phyloP scores from a whole-genome alignment of 345 rosid species.

The Brassica napus region DNA sequence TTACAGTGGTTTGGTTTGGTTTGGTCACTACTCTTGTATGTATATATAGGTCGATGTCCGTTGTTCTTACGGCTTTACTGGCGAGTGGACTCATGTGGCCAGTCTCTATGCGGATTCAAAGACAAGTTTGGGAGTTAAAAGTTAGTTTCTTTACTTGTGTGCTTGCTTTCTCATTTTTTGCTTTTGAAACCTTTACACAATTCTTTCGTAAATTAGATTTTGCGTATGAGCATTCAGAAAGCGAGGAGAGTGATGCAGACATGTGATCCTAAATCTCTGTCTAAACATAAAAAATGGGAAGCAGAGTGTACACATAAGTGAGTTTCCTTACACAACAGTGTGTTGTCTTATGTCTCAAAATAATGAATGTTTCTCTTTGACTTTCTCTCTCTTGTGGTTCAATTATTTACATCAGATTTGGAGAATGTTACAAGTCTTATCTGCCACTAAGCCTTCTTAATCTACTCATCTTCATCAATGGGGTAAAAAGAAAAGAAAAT shows the following conservation, averaged over 20 bases:
- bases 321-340: slow-evolving; percentile 2
- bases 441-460: slow-evolving; percentile 41
- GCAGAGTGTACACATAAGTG: not conserved
- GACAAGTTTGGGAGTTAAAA: slow-evolving; percentile 18
- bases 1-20: not conserved
- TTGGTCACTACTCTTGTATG: slow-evolving; percentile 3
- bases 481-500: slow-evolving; percentile 37
- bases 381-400: not conserved
- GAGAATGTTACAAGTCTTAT: slow-evolving; percentile 37
- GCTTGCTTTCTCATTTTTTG: not conserved
- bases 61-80: slow-evolving; percentile 42
- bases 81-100: slow-evolving; percentile 38
- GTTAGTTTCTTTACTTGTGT: slow-evolving; percentile 23
- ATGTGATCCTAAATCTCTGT: slow-evolving; percentile 5
- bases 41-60: slow-evolving; percentile 44
- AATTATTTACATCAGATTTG: slow-evolving; percentile 33
- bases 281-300: slow-evolving; percentile 14
- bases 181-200: not conserved
- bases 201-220: not conserved
- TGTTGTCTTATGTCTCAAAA: not conserved
- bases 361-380: not conserved
- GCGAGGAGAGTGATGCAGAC: not conserved
- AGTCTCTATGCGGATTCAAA: slow-evolving; percentile 22
- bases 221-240: not conserved
- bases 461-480: slow-evolving; percentile 50